These are phyloP conservation scores for Escallonia herrerae DNA, from an alignment of 129 eudicot genomes.

Conservation along the genomic window DNA sequence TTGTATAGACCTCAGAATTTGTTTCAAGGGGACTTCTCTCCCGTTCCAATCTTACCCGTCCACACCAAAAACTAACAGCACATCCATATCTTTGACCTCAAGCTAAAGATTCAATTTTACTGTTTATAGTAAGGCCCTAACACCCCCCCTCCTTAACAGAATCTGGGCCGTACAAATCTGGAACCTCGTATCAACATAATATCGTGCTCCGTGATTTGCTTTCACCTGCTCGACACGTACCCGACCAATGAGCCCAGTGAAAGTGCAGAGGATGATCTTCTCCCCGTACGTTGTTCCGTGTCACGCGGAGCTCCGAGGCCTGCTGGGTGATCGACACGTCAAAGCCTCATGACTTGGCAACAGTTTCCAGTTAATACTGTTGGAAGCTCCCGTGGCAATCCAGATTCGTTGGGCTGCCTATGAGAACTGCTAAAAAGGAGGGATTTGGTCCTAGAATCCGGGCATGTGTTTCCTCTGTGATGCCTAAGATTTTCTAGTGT, in stretches of 20 bases:
- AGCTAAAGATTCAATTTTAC: slow-evolving; percentile 16
- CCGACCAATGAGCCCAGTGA: too few relatives aligned
- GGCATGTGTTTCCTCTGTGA: slow-evolving; percentile 11
- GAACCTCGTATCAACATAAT: slow-evolving; percentile 17
- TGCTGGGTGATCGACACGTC: neutral
- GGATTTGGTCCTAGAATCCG: slow-evolving; percentile 29
- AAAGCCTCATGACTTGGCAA: slow-evolving; percentile 13
- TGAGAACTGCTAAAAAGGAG: neutral
- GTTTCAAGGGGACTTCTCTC: too few relatives aligned
- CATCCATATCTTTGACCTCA: slow-evolving; percentile 7
- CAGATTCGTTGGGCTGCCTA: neutral
- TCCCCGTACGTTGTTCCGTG: neutral
- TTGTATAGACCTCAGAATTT: too few relatives aligned
- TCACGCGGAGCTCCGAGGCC: too few relatives aligned
- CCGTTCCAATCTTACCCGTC: too few relatives aligned
- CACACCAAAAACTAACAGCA: too few relatives aligned
- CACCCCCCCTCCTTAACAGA: neutral
- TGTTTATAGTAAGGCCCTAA: slow-evolving; percentile 10
- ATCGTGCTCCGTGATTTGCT: too few relatives aligned
- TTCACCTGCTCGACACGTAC: too few relatives aligned
- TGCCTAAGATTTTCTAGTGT: too few relatives aligned
- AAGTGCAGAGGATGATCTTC: neutral
- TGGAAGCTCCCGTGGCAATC: neutral
- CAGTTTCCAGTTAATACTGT: slow-evolving; percentile 17
- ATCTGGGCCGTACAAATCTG: neutral